A percentile compares a stretch with the other conserved stretches of the same genome.
These are phyloP conservation scores for Oryza punctata DNA, from an alignment of 176 grass and related monocot genomes.

Conservation along the genomic window DNA sequence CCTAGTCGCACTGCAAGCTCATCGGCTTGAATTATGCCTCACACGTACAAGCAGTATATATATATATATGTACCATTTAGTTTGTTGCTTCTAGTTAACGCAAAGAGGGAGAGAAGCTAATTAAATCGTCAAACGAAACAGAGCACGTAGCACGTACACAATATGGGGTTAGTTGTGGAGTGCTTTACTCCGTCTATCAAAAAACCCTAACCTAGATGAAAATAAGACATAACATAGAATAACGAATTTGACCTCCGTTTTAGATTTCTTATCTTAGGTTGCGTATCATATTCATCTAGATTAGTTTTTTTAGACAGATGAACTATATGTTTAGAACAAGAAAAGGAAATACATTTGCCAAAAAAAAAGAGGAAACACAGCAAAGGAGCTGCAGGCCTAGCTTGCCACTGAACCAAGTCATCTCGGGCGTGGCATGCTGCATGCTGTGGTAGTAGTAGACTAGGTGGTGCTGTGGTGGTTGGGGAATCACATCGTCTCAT, in stretches of 20 bases:
- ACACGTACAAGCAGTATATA: background rate
- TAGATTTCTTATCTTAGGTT: no score
- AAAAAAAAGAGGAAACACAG: no score
- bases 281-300: no score
- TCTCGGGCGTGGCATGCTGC: background rate
- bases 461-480: slow-evolving; percentile 23
- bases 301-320: no score
- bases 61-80: background rate
- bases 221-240: no score
- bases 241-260: no score
- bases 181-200: no score
- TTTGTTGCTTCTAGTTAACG: slow-evolving; percentile 29
- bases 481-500: slow-evolving; percentile 32
- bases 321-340: no score
- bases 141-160: background rate
- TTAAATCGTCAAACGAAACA: background rate
- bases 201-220: no score
- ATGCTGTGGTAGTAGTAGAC: background rate
- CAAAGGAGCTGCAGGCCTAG: background rate
- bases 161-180: background rate
- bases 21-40: background rate
- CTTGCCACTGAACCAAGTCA: slow-evolving; percentile 31
- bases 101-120: background rate
- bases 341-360: no score
- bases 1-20: background rate